phyloP scores from a whole-genome alignment of 306 rosid genomes.

The Trichosanthes truncata region DNA sequence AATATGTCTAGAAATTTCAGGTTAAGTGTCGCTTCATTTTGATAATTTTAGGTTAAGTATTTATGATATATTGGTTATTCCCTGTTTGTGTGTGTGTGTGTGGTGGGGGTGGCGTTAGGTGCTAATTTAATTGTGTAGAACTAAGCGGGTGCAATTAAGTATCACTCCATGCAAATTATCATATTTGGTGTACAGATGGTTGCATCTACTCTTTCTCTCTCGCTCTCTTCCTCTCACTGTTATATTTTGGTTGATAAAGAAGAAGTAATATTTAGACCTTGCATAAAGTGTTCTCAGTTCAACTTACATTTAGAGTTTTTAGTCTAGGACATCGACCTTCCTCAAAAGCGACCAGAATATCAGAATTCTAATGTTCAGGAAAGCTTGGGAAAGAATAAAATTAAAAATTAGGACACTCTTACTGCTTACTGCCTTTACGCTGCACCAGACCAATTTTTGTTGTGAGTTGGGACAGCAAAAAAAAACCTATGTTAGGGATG shows the following conservation, averaged over 20 bases:
- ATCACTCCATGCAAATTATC: not conserved
- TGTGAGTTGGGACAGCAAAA: not conserved
- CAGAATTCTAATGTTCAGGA: not conserved
- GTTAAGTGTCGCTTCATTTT: constrained; percentile 24
- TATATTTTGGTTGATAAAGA: not conserved
- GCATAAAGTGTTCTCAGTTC: not conserved
- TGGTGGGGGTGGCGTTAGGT: not conserved
- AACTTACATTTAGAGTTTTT: not conserved
- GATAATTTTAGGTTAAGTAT: not conserved
- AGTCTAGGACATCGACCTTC: not conserved
- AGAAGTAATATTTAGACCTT: not conserved
- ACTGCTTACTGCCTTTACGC: not conserved
- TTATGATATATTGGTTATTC: not conserved
- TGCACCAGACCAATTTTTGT: not conserved
- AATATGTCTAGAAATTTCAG: constrained; percentile 88
- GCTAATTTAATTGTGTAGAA: not conserved
- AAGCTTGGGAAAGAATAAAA: not conserved
- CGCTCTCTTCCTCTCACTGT: not conserved
- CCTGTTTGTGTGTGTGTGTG: not conserved
- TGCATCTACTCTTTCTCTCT: not conserved
- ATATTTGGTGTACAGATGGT: not conserved
- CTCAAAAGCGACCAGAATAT: not conserved
- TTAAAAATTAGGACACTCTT: not conserved
- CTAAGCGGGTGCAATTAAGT: not conserved
- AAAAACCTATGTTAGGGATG: not conserved